phyloP scores from a whole-genome alignment of 2,329 filamentous ascomycete species.

The Elsinoe fawcettii region DNA sequence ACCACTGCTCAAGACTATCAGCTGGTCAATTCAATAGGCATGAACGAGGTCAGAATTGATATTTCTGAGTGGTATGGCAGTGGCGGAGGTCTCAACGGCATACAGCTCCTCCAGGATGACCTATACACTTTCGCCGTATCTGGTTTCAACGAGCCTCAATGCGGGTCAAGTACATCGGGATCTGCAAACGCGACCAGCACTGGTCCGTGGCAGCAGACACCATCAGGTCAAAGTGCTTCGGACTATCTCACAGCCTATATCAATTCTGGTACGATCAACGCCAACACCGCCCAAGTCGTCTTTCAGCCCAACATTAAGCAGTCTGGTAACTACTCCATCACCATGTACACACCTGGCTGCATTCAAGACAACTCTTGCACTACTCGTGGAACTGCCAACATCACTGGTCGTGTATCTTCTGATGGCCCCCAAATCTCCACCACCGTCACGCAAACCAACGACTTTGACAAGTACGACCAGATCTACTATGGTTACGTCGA shows the following conservation, averaged over 20 bases:
- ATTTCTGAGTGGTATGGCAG: constrained; percentile 79
- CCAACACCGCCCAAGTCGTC: constrained; percentile 59
- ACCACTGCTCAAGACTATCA: constrained; percentile 76
- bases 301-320: constrained; percentile 80
- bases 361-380: constrained; percentile 67
- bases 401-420: constrained; percentile 61
- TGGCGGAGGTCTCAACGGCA: constrained; percentile 76
- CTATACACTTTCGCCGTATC: constrained; percentile 67
- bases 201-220: constrained; percentile 65
- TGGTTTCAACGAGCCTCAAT: constrained; percentile 81
- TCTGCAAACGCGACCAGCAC: constrained; percentile 59
- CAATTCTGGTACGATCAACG: constrained; percentile 36
- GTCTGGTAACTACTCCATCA: constrained; percentile 85
- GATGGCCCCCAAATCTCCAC: constrained; percentile 46
- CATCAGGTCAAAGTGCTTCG: constrained; percentile 61
- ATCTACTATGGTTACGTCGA: constrained; percentile 84
- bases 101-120: constrained; percentile 76
- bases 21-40: constrained; percentile 81
- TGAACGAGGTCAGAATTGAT: constrained; percentile 79
- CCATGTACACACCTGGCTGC: constrained; percentile 89
- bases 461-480: constrained; percentile 93
- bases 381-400: constrained; percentile 70
- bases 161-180: constrained; percentile 55
- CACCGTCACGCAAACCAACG: constrained; percentile 79
- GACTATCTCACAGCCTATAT: constrained; percentile 68